Conservation (phyloP, 768 basidiomycete species). For the Boletus vinaceobasis region DNA sequence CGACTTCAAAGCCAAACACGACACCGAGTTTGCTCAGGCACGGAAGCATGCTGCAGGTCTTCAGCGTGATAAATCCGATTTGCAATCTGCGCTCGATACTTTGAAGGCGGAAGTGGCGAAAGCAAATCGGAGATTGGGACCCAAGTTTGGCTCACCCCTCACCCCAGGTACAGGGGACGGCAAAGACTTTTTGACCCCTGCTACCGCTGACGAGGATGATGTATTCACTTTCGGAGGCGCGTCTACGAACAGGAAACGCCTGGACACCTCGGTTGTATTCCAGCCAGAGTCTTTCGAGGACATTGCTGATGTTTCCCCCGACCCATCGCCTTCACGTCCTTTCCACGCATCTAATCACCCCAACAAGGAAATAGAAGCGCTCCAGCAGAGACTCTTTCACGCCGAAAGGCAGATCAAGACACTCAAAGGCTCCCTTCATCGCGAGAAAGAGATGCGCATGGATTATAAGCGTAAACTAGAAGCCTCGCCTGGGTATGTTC, state of each 20-base stretch:
- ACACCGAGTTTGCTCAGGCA: constrained; percentile 91
- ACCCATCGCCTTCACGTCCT: constrained; percentile 55
- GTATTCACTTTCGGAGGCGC: constrained; percentile 62
- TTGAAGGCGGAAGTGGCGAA: constrained; percentile 71
- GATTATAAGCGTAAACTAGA: constrained; percentile 58
- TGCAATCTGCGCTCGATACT: constrained; percentile 76
- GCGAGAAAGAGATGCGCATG: constrained; percentile 81
- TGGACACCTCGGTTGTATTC: constrained; percentile 48
- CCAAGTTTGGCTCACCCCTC: constrained; percentile 67
- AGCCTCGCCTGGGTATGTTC: constrained; percentile 35
- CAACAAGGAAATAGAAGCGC: constrained; percentile 74
- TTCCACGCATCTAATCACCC: constrained; percentile 75
- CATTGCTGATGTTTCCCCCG: constrained; percentile 52
- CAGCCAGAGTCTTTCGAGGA: constrained; percentile 47
- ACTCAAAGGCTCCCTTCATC: constrained; percentile 70
- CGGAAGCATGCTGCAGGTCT: constrained; percentile 84
- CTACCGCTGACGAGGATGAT: constrained; percentile 54
- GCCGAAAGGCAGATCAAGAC: constrained; percentile 84
- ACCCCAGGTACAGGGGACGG: constrained; percentile 56
- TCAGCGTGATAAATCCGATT: constrained; percentile 88
- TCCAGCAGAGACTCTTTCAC: constrained; percentile 79
- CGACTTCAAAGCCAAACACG: constrained; percentile 85
- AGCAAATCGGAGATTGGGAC: constrained; percentile 52
- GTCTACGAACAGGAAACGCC: constrained; percentile 59
- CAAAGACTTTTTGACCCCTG: constrained; percentile 57